Percentiles rank a stretch among this genome's conserved stretches.
Evolutionary conservation across 2,329 filamentous ascomycete species (phyloP).

Genomic region (Epichloe sp.): DNA sequence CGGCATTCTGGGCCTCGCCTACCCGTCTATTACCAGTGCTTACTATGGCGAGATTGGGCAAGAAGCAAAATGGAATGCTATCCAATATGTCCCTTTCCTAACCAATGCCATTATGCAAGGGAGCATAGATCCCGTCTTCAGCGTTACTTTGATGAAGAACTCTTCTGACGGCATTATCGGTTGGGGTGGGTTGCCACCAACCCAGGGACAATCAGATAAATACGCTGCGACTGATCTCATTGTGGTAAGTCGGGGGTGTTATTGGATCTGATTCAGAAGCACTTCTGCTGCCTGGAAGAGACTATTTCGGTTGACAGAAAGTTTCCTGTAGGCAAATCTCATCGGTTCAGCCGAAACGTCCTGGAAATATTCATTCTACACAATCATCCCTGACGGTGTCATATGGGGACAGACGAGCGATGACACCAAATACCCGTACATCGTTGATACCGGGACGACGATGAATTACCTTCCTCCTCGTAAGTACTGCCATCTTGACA

Average conservation of each 20-base stretch:
- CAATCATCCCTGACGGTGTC: constrained; percentile 36
- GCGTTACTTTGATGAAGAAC: constrained; percentile 34
- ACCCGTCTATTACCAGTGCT: constrained; percentile 35
- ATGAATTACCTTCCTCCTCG: constrained; percentile 36
- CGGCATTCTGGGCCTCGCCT: constrained; percentile 37
- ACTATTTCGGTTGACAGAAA: not conserved
- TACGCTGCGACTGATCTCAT: constrained; percentile 28
- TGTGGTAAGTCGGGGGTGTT: constrained; percentile 23
- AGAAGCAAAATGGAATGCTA: constrained; percentile 24
- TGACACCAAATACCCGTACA: constrained; percentile 31
- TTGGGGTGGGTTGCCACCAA: constrained; percentile 33
- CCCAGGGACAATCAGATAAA: constrained; percentile 16
- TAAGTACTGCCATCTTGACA: constrained; percentile 15
- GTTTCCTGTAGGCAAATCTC: constrained; percentile 28
- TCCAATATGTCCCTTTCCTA: constrained; percentile 35
- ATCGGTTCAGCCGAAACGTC: constrained; percentile 23
- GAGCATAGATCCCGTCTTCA: constrained; percentile 31
- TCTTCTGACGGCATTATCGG: constrained; percentile 31
- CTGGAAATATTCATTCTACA: constrained; percentile 38
- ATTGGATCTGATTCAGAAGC: not conserved
- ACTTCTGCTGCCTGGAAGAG: not conserved
- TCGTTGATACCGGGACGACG: constrained; percentile 39
- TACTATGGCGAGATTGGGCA: constrained; percentile 27
- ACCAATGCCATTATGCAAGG: constrained; percentile 35
- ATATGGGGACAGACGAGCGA: constrained; percentile 29